A percentile compares a stretch with the other conserved stretches of the same genome.
phyloP scores from a whole-genome alignment of 176 grass and related monocot genomes.

The Aegilops longissima region DNA sequence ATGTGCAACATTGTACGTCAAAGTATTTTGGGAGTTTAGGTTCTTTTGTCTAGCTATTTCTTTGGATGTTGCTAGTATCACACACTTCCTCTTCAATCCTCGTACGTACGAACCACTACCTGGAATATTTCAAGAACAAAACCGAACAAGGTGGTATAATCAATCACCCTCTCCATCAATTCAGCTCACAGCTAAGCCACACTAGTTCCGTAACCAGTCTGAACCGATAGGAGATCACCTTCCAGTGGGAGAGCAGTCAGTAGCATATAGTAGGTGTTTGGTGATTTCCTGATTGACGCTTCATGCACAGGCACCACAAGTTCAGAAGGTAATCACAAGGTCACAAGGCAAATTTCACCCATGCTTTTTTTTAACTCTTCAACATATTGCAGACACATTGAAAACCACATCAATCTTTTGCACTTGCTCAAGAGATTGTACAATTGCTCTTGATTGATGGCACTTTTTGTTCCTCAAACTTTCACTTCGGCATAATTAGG shows the following conservation, averaged over 20 bases:
- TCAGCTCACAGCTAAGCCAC: neutral
- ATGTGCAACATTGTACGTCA: neutral
- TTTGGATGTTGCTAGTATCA: neutral
- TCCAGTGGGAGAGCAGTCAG: neutral
- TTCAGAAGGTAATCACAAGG: neutral
- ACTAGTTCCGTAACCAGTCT: neutral
- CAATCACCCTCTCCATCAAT: neutral
- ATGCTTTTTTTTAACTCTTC: neutral
- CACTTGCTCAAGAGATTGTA: neutral
- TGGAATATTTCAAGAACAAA: neutral
- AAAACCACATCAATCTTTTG: neutral
- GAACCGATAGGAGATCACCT: neutral
- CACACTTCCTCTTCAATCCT: neutral
- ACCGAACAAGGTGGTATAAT: neutral
- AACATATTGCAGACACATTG: neutral
- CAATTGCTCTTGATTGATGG: neutral
- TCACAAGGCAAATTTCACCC: neutral
- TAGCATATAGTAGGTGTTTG: neutral
- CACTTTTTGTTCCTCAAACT: neutral
- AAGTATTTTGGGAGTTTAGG: neutral
- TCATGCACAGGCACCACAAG: neutral
- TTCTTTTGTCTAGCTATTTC: neutral
- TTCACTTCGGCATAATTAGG: neutral
- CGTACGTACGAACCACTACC: neutral
- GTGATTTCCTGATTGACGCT: neutral